Percentiles rank a stretch among this genome's conserved stretches.
Conservation (phyloP, 306 rosid genomes). For the Trifolium dubium region DNA sequence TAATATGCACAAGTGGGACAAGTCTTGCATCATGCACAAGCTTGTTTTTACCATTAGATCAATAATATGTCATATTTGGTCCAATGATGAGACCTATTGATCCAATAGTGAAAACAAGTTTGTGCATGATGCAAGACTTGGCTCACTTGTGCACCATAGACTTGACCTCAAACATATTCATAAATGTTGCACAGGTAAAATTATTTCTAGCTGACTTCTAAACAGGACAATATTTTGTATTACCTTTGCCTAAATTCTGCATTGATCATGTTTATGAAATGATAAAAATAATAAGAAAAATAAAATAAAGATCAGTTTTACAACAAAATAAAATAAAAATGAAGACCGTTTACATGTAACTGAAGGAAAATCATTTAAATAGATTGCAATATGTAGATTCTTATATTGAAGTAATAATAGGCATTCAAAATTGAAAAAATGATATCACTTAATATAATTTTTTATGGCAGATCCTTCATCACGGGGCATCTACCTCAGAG, state of each 20-base stretch:
- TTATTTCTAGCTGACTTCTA: conserved; percentile 24
- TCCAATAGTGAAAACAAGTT: no score
- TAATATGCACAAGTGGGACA: no score
- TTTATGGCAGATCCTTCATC: conserved; percentile 66
- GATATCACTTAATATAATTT: conserved; percentile 38
- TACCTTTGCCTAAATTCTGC: conserved; percentile 11
- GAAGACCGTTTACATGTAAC: conserved; percentile 13
- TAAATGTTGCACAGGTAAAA: conserved; percentile 16
- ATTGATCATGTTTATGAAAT: conserved; percentile 17
- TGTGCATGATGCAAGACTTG: no score
- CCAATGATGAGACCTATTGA: no score
- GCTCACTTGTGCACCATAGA: no score
- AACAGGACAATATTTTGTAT: conserved; percentile 23
- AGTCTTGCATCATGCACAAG: no score
- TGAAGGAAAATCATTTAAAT: conserved; percentile 17
- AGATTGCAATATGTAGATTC: not conserved
- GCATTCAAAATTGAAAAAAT: conserved; percentile 19
- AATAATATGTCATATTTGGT: no score
- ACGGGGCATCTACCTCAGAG: conserved; percentile 93
- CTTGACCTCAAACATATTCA: not conserved
- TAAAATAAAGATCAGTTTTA: not conserved
- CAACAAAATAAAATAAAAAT: not conserved
- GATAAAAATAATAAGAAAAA: not conserved
- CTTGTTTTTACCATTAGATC: no score
- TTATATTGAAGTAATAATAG: conserved; percentile 12